Conservation (phyloP, 2,329 filamentous ascomycete genomes). For the Parastagonospora avenae region DNA sequence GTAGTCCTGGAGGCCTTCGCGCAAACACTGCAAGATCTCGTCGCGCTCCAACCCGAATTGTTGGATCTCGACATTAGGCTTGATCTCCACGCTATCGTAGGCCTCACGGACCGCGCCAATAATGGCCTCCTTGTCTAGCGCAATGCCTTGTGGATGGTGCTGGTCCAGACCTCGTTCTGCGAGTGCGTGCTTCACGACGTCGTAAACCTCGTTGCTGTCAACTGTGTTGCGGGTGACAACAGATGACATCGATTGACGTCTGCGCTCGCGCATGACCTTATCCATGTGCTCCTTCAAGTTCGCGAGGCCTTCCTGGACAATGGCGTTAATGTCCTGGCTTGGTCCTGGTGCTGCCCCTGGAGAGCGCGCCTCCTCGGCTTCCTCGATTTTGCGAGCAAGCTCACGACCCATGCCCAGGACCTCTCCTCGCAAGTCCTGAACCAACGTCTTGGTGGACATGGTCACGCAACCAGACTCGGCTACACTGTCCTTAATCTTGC, state of each 20-base stretch:
- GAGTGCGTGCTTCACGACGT: slow-evolving; percentile 77
- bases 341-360: slow-evolving; percentile 45
- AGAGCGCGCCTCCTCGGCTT: slow-evolving; percentile 58
- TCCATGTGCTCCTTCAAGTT: slow-evolving; percentile 87
- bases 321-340: slow-evolving; percentile 73
- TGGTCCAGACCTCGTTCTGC: slow-evolving; percentile 57
- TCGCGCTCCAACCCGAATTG: slow-evolving; percentile 89
- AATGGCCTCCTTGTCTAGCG: slow-evolving; percentile 75
- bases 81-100: slow-evolving; percentile 79
- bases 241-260: slow-evolving; percentile 68
- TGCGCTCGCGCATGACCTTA: slow-evolving; percentile 75
- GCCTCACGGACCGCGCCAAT: slow-evolving; percentile 86
- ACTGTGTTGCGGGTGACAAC: slow-evolving; percentile 66
- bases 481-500: slow-evolving; percentile 89
- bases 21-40: slow-evolving; percentile 84
- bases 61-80: slow-evolving; percentile 88
- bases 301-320: slow-evolving; percentile 79
- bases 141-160: slow-evolving; percentile 50
- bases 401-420: slow-evolving; percentile 94
- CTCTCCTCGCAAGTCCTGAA: slow-evolving; percentile 87
- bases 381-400: slow-evolving; percentile 83
- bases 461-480: slow-evolving; percentile 86
- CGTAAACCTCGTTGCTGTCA: slow-evolving; percentile 85
- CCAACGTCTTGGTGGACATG: slow-evolving; percentile 87
- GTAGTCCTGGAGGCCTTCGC: slow-evolving; percentile 83